These are phyloP conservation scores for Cystoisospora suis DNA, from an alignment of 169 alveolate genomes.

Conservation along the genomic window DNA sequence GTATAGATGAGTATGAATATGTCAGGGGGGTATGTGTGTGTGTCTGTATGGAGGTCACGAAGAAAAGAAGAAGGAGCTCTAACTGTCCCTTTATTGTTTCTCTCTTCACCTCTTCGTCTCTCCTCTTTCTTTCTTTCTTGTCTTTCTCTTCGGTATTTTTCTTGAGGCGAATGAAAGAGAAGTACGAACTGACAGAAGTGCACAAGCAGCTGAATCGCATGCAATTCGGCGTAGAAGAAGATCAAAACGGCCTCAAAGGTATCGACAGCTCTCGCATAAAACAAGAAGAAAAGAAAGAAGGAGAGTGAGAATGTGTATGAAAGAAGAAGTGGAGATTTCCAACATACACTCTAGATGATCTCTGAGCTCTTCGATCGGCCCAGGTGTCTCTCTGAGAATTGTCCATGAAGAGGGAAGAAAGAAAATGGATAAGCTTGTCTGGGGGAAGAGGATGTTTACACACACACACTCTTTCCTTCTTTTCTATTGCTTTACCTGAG, in stretches of 20 bases:
- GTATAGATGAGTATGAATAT: no score
- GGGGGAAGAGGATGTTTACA: no score
- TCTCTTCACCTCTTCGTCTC: background rate
- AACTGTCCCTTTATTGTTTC: no score
- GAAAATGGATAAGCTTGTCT: no score
- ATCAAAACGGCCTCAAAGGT: constrained; percentile 43
- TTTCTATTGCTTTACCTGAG: no score
- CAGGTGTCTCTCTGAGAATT: background rate
- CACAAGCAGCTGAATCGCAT: constrained; percentile 54
- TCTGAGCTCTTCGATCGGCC: background rate
- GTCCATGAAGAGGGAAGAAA: background rate
- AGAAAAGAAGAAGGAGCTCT: no score
- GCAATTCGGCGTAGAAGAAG: constrained; percentile 48
- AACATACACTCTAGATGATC: no score
- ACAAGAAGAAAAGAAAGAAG: background rate
- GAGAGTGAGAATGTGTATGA: background rate
- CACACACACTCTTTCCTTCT: no score
- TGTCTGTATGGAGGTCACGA: no score
- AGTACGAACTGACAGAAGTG: constrained; percentile 45
- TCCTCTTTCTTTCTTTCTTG: background rate
- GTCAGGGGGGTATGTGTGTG: no score
- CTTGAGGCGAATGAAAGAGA: constrained; percentile 37
- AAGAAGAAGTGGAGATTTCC: no score
- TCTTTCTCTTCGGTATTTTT: background rate
- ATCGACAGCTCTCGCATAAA: background rate